Percentiles rank a stretch among this genome's conserved stretches.
Conservation (phyloP, 257 asterid species). For the Solanum chilense region DNA sequence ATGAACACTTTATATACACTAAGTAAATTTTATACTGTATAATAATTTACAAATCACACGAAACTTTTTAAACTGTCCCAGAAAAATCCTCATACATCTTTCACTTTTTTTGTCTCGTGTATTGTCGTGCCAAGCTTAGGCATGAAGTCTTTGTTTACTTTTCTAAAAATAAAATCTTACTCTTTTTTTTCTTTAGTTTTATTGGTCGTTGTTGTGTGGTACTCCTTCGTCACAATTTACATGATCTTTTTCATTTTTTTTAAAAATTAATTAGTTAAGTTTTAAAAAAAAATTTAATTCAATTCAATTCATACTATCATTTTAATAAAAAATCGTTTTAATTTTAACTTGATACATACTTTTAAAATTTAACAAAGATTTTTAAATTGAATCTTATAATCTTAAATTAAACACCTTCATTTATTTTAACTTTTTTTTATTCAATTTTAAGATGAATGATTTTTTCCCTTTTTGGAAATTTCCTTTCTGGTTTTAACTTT, state of each 20-base stretch:
- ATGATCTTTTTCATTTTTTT: neutral
- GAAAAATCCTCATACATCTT: neutral
- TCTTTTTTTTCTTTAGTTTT: neutral
- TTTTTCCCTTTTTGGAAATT: neutral
- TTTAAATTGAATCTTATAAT: too few relatives aligned
- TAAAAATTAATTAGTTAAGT: too few relatives aligned
- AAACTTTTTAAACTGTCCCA: neutral
- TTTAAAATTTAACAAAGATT: too few relatives aligned
- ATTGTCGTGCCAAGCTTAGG: neutral
- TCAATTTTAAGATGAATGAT: too few relatives aligned
- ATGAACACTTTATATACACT: too few relatives aligned
- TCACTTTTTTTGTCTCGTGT: neutral
- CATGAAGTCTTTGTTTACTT: neutral
- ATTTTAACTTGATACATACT: too few relatives aligned
- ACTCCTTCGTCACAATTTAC: neutral
- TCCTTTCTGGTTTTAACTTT: too few relatives aligned
- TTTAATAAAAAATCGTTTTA: too few relatives aligned
- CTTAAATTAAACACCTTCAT: too few relatives aligned
- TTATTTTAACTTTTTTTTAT: too few relatives aligned
- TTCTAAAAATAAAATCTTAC: neutral
- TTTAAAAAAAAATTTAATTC: too few relatives aligned
- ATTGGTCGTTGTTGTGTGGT: neutral
- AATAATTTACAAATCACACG: too few relatives aligned
- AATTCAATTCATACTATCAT: neutral
- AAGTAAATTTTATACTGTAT: accelerated